A percentile compares a stretch with the other conserved stretches of the same genome.
phyloP scores from a whole-genome alignment of 129 eudicot genomes.

The Solidago caesia region DNA sequence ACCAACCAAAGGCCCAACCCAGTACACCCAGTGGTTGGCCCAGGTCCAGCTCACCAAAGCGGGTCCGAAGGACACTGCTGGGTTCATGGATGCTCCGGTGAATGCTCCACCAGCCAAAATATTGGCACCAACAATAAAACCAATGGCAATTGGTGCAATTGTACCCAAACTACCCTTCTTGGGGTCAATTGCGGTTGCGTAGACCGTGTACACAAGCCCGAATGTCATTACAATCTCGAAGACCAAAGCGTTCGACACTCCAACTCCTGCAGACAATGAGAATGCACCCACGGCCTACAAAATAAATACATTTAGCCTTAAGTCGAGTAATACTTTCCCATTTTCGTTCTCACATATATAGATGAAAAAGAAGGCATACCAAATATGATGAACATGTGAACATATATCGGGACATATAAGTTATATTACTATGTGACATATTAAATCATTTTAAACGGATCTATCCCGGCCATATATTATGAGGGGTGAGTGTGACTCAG shows the following conservation, averaged over 20 bases:
- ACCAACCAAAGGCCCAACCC: constrained; percentile 65
- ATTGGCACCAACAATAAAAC: constrained; percentile 62
- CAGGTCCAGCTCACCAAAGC: constrained; percentile 63
- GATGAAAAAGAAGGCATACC: too few species aligned
- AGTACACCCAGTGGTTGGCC: constrained; percentile 53
- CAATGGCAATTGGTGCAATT: constrained; percentile 55
- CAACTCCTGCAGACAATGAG: constrained; percentile 47
- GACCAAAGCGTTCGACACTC: constrained; percentile 42
- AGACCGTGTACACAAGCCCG: constrained; percentile 54
- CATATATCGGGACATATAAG: too few species aligned
- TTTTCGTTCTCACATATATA: too few species aligned
- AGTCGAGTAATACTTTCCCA: not conserved
- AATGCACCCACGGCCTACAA: constrained; percentile 42
- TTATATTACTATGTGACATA: too few species aligned
- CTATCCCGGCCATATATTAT: too few species aligned
- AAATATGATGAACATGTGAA: too few species aligned
- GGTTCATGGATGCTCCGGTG: constrained; percentile 69
- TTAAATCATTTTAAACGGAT: too few species aligned
- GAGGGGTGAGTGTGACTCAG: too few species aligned
- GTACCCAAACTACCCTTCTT: constrained; percentile 54
- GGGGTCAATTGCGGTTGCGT: constrained; percentile 62
- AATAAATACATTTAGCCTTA: not conserved
- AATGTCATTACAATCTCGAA: constrained; percentile 63
- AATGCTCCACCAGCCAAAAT: constrained; percentile 65
- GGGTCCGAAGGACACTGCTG: constrained; percentile 58